Evolutionary conservation across 2,329 filamentous ascomycete genomes (phyloP).

Genomic region (Hymenoscyphus fraxineus): DNA sequence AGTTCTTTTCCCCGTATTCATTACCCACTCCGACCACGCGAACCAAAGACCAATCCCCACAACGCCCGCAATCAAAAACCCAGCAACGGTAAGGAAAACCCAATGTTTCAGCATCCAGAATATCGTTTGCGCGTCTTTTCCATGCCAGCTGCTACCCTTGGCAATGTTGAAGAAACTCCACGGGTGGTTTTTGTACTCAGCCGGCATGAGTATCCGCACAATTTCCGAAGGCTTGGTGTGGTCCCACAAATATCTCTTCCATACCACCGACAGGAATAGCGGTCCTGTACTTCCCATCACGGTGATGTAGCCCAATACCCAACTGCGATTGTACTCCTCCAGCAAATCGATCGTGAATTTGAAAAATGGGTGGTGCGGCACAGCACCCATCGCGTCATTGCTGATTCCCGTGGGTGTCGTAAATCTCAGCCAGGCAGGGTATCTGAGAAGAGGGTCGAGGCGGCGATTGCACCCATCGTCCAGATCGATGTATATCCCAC

Average conservation of each 20-base stretch:
- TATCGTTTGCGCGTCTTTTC: slow-evolving; percentile 43
- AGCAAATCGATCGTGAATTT: slow-evolving; percentile 63
- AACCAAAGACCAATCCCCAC: slow-evolving; percentile 30
- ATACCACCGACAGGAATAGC: slow-evolving; percentile 70
- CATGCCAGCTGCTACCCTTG: slow-evolving; percentile 46
- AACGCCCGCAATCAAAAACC: slow-evolving; percentile 33
- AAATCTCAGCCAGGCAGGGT: slow-evolving; percentile 66
- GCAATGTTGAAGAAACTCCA: slow-evolving; percentile 67
- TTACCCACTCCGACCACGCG: slow-evolving; percentile 30
- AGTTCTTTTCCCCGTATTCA: slow-evolving; percentile 16
- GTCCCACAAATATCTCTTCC: slow-evolving; percentile 66
- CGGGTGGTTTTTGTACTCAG: slow-evolving; percentile 63
- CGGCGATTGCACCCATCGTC: slow-evolving; percentile 45
- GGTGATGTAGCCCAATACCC: slow-evolving; percentile 63
- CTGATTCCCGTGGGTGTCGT: slow-evolving; percentile 75
- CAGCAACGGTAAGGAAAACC: slow-evolving; percentile 36
- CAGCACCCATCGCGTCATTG: slow-evolving; percentile 75
- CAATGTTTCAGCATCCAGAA: slow-evolving; percentile 48
- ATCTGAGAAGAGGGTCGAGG: slow-evolving; percentile 60
- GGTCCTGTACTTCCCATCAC: slow-evolving; percentile 78
- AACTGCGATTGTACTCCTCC: slow-evolving; percentile 64
- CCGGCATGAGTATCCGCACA: slow-evolving; percentile 64
- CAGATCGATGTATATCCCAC: slow-evolving; percentile 77
- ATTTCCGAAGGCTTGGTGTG: slow-evolving; percentile 47
- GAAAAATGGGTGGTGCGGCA: slow-evolving; percentile 73